phyloP scores from a whole-genome alignment of 108 stramenopile species.

The Pelagomonas calceolata region DNA sequence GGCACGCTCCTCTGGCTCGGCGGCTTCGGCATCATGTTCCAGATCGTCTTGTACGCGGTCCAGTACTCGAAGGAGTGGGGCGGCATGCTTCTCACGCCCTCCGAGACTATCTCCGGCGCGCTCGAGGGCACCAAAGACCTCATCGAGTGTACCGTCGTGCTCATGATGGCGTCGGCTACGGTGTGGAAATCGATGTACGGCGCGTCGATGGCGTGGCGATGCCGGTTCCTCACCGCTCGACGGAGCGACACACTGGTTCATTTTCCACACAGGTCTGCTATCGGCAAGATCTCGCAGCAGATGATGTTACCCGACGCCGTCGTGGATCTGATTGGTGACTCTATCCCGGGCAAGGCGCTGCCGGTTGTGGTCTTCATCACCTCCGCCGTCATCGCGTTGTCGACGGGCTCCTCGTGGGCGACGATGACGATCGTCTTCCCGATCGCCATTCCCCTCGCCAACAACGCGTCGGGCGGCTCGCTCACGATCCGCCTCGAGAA shows the following conservation, averaged over 20 bases:
- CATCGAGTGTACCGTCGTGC: conserved; percentile 30
- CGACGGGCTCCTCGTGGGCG: conserved; percentile 59
- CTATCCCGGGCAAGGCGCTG: conserved; percentile 27
- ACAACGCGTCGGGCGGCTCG: too few relatives aligned
- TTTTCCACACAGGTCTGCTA: too few relatives aligned
- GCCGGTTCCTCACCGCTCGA: too few relatives aligned
- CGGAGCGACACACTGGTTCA: too few relatives aligned
- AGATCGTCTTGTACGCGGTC: conserved; percentile 36
- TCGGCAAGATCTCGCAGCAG: conserved; percentile 46
- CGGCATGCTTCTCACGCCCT: too few relatives aligned
- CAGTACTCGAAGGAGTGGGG: conserved; percentile 5
- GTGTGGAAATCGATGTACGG: too few relatives aligned
- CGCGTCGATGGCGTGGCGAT: too few relatives aligned
- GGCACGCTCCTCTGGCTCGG: conserved; percentile 42
- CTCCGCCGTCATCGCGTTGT: conserved; percentile 50
- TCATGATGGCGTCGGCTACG: conserved; percentile 51
- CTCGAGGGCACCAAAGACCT: conserved; percentile 40
- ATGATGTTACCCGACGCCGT: conserved; percentile 47
- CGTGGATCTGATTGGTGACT: conserved; percentile 34
- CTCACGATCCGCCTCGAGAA: too few relatives aligned
- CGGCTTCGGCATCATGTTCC: conserved; percentile 35
- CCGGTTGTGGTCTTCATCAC: conserved; percentile 52
- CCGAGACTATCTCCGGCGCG: conserved; percentile 10
- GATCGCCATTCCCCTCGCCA: too few relatives aligned
- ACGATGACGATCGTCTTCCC: conserved; percentile 51